Evolutionary conservation across 164 flowering plant genomes (phyloP), one percentile per base, ranked within the genome.

Genomic region (Annona cherimola): DNA sequence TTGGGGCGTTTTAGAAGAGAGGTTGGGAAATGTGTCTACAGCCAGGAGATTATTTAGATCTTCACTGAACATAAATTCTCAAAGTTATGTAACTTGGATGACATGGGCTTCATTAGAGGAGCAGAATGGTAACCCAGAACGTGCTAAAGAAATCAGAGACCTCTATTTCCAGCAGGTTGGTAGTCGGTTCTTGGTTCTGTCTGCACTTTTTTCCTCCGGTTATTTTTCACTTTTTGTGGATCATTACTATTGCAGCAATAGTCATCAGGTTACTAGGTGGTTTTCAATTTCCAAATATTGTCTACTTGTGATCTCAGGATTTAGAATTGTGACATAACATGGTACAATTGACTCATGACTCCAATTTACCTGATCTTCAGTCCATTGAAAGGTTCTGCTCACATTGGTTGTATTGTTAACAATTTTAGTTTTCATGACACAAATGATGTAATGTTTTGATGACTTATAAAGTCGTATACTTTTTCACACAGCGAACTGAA

Each of bases 51-150:
- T 95, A 73, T 91, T 87, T 73, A 85, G 97, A 80, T 88, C 97
- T 68, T 92, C 98, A 8, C 80, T 95, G 45, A 88, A 85, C 75
- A 79, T 95, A 76, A 91, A 92, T 76, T 95, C 97, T 18, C 97
- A 92, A 79, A 95, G 98, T 81, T 92, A 85, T 63, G 79, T 95
- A 61, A 91, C 99, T 72, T 95, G 99, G 99, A 89, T 87, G 98
- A 91, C 99, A 62, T 95, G 98, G 98, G 98, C 97, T 60, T 78
- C 88, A 67, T 14, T 95, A 67, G 98, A 91, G 80, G 99, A 95
- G 73, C 88, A 88, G 68, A 96, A 91, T 83, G 99, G 99, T 63
- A 90, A 93, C 76, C 57, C 89, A 63, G 80, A 83, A 4, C 93
- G 99, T 19, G 96, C 99, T 61, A 97, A 95, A 76, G 98, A 95